Conservation (phyloP, 192 early-diverging fungal species). For the Spizellomyces sp. region DNA sequence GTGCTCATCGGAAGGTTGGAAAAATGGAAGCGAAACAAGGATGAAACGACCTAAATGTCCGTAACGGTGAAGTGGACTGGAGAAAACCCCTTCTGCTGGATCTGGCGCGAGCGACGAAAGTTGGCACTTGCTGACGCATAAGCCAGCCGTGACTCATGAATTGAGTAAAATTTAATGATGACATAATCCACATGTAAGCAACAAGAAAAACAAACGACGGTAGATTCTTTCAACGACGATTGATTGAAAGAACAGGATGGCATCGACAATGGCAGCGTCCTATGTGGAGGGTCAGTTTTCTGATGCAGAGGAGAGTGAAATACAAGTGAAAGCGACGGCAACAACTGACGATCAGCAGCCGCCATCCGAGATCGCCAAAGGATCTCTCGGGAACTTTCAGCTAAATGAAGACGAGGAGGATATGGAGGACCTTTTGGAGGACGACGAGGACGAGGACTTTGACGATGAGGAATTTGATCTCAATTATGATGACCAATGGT, state of each 20-base stretch:
- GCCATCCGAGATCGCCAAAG: no score
- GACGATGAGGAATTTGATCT: constrained; percentile 65
- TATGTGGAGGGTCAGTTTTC: constrained; percentile 31
- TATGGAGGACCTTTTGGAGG: constrained; percentile 47
- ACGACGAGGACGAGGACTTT: constrained; percentile 66
- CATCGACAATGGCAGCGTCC: not conserved
- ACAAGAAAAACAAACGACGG: not conserved
- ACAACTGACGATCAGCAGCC: not conserved
- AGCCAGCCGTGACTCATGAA: no score
- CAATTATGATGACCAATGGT: constrained; percentile 80
- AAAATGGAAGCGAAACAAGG: no score
- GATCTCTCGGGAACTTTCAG: no score
- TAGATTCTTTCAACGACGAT: not conserved
- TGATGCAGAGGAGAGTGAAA: constrained; percentile 28
- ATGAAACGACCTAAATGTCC: no score
- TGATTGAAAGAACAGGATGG: not conserved
- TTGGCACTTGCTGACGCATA: no score
- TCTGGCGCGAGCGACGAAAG: no score
- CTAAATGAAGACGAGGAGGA: constrained; percentile 37
- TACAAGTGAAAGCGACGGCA: not conserved
- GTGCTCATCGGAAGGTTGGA: no score
- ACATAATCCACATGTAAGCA: not conserved
- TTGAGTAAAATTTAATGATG: not conserved
- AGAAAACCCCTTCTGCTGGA: no score
- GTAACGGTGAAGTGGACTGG: no score